A percentile compares a stretch with the other conserved stretches of the same genome.
These are phyloP conservation scores for Candida orba DNA, from an alignment of 805 yeast genomes.

Conservation along the genomic window DNA sequence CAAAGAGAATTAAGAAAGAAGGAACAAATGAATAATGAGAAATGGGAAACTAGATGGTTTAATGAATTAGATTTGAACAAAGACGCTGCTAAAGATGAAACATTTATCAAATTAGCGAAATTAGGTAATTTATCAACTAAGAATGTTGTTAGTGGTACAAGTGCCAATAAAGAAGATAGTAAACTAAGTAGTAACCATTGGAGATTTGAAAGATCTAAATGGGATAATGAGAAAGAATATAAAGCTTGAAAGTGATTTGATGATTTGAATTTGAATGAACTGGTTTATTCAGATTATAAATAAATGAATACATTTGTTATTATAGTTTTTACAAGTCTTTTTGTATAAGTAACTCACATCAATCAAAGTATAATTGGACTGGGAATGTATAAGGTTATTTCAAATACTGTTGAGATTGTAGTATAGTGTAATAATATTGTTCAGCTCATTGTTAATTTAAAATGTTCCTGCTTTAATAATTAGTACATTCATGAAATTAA, in stretches of 20 bases:
- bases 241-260: not conserved
- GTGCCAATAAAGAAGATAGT: conserved; percentile 49
- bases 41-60: conserved; percentile 86
- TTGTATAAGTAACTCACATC: no score
- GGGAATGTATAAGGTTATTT: no score
- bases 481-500: no score
- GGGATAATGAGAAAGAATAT: conserved; percentile 51
- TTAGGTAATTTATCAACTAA: conserved; percentile 50
- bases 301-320: not conserved
- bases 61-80: conserved; percentile 37
- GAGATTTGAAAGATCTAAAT: conserved; percentile 53
- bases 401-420: no score
- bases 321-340: no score
- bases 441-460: no score
- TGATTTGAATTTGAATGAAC: not conserved
- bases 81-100: conserved; percentile 26
- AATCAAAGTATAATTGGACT: no score
- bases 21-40: conserved; percentile 55
- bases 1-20: conserved; percentile 77
- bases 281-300: not conserved
- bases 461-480: no score
- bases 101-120: conserved; percentile 34
- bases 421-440: no score
- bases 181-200: conserved; percentile 50
- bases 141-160: conserved; percentile 63